A percentile compares a stretch with the other conserved stretches of the same genome.
Conservation (phyloP, 2,329 filamentous ascomycete genomes). For the Pseudogymnoascus sp. region DNA sequence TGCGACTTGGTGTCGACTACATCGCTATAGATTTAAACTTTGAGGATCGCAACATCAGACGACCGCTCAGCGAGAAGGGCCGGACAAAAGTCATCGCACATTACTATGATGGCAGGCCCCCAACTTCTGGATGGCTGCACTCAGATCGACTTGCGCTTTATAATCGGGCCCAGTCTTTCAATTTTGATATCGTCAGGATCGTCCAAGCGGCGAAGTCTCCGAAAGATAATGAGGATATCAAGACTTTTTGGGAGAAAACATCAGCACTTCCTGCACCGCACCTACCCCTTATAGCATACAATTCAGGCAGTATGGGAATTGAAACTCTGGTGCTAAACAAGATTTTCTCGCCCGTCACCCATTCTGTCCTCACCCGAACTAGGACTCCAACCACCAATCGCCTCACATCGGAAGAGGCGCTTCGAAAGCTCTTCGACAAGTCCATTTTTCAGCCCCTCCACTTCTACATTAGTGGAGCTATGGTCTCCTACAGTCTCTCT, state of each 20-base stretch:
- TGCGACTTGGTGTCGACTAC: constrained; percentile 59
- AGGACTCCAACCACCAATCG: neutral
- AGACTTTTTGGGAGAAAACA: constrained; percentile 21
- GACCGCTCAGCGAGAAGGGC: constrained; percentile 39
- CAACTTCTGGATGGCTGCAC: constrained; percentile 38
- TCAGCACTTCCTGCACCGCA: constrained; percentile 16
- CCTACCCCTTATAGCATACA: constrained; percentile 40
- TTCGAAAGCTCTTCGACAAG: constrained; percentile 55
- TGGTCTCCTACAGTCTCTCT: constrained; percentile 63
- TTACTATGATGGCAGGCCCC: constrained; percentile 30
- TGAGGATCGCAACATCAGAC: constrained; percentile 35
- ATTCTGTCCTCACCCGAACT: constrained; percentile 28
- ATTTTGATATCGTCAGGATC: constrained; percentile 48
- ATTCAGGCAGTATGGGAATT: constrained; percentile 45
- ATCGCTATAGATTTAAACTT: constrained; percentile 53
- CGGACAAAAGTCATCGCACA: constrained; percentile 46
- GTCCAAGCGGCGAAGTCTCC: constrained; percentile 40
- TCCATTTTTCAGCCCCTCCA: constrained; percentile 62
- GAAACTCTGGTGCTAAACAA: constrained; percentile 48
- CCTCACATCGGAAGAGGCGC: constrained; percentile 40
- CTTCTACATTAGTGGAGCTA: constrained; percentile 66
- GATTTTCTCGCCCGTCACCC: constrained; percentile 47
- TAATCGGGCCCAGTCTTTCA: constrained; percentile 39
- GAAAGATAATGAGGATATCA: constrained; percentile 39
- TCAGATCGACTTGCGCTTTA: constrained; percentile 40